These are phyloP conservation scores for Podaxis carcinomalis DNA, from an alignment of 768 basidiomycete genomes.

Conservation along the genomic window DNA sequence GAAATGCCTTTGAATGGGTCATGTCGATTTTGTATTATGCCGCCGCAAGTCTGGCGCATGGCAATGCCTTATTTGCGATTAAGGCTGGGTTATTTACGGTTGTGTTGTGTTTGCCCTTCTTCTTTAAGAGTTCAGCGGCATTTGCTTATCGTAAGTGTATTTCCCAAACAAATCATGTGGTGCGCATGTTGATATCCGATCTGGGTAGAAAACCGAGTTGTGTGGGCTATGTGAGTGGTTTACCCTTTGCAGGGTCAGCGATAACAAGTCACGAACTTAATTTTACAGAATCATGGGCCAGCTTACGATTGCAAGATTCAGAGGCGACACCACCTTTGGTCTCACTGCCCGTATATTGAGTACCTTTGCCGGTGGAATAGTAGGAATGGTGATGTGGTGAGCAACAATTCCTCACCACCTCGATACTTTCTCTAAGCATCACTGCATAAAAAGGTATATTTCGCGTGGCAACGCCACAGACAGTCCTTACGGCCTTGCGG, in stretches of 20 bases:
- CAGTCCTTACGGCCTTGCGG: conserved; percentile 68
- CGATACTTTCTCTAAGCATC: background rate
- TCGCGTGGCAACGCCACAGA: conserved; percentile 57
- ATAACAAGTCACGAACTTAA: background rate
- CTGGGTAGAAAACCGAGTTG: conserved; percentile 50
- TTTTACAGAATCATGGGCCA: conserved; percentile 68
- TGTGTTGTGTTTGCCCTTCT: conserved; percentile 53
- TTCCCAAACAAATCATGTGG: background rate
- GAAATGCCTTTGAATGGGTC: conserved; percentile 49
- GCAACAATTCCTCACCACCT: conserved; percentile 14
- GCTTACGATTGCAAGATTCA: conserved; percentile 63
- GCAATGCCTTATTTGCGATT: conserved; percentile 64
- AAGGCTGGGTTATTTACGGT: conserved; percentile 67
- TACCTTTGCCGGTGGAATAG: conserved; percentile 61
- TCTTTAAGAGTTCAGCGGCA: conserved; percentile 46
- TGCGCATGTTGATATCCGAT: conserved; percentile 2
- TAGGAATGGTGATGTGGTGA: conserved; percentile 67
- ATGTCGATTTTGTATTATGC: conserved; percentile 42
- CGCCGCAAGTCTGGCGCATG: conserved; percentile 38
- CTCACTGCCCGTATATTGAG: conserved; percentile 55
- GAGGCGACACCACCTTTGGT: conserved; percentile 72
- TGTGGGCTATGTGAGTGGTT: conserved; percentile 65
- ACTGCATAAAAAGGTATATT: conserved; percentile 49
- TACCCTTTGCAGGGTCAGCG: background rate
- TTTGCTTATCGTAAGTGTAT: conserved; percentile 54